phyloP scores from a whole-genome alignment of 306 rosid species.

The Luffa aegyptiaca region DNA sequence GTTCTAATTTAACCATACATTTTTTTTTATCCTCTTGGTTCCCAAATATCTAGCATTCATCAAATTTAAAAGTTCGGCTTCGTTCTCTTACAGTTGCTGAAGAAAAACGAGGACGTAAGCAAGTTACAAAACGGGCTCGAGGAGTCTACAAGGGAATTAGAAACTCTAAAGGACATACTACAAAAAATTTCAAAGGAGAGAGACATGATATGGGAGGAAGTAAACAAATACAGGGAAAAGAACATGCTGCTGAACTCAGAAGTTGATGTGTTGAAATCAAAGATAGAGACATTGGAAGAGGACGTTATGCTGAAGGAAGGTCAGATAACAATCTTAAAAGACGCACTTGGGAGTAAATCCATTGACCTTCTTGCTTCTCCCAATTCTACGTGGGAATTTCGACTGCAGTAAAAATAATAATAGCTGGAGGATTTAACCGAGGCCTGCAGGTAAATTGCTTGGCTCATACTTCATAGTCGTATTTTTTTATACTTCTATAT shows the following conservation, averaged over 20 bases:
- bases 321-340: conserved; percentile 79
- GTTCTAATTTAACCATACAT: too few relatives aligned
- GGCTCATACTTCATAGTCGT: not conserved
- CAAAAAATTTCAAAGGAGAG: conserved; percentile 73
- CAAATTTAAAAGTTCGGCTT: not conserved
- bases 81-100: conserved; percentile 39
- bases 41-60: not conserved
- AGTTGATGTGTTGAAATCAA: conserved; percentile 37
- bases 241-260: conserved; percentile 63
- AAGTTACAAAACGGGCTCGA: conserved; percentile 47
- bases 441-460: not conserved
- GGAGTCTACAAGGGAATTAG: conserved; percentile 49
- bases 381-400: conserved; percentile 45
- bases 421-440: not conserved
- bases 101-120: conserved; percentile 59
- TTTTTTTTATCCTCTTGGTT: too few relatives aligned
- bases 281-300: conserved; percentile 64
- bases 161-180: conserved; percentile 38
- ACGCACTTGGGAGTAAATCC: conserved; percentile 45
- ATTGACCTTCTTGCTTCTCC: conserved; percentile 62
- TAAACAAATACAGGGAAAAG: conserved; percentile 67
- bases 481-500: not conserved
- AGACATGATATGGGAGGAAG: conserved; percentile 68
- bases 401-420: conserved; percentile 17
- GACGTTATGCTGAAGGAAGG: conserved; percentile 79